These are phyloP conservation scores for Aspergillus carlsbadensis DNA, from an alignment of 495 filamentous ascomycete species.

Conservation along the genomic window DNA sequence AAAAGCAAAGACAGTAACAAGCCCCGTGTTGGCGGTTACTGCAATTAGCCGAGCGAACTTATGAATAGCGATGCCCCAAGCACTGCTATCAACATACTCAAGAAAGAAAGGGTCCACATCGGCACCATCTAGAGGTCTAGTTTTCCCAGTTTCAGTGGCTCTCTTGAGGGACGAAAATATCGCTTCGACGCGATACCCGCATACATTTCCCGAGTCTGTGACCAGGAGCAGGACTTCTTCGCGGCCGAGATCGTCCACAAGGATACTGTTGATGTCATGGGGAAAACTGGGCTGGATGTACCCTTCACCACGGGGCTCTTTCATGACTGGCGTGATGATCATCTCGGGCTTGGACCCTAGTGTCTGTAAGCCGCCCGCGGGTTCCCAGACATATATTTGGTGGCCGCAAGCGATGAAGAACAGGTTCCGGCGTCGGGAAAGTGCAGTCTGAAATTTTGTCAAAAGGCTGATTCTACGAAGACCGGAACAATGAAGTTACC, in stretches of 20 bases:
- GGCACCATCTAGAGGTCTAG: conserved; percentile 26
- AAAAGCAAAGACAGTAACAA: conserved; percentile 72
- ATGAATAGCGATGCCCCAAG: conserved; percentile 90
- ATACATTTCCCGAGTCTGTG: conserved; percentile 88
- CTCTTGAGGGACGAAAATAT: conserved; percentile 48
- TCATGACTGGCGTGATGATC: conserved; percentile 62
- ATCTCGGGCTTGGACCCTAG: conserved; percentile 61
- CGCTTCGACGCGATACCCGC: conserved; percentile 69
- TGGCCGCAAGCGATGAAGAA: conserved; percentile 75
- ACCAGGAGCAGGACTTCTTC: conserved; percentile 75
- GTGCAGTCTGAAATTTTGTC: conserved; percentile 39
- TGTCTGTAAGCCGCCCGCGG: conserved; percentile 61
- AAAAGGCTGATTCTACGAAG: not conserved
- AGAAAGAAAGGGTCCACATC: conserved; percentile 62
- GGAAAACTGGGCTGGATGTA: conserved; percentile 55
- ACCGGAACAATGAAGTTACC: conserved; percentile 30
- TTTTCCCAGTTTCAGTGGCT: conserved; percentile 23
- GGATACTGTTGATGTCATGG: conserved; percentile 76
- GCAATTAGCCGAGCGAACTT: conserved; percentile 75
- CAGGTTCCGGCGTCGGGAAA: conserved; percentile 61
- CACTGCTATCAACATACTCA: conserved; percentile 71
- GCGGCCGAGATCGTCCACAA: conserved; percentile 74
- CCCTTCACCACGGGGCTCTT: conserved; percentile 45
- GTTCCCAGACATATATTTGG: conserved; percentile 72
- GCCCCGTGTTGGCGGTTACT: conserved; percentile 68